Conservation (phyloP, 2,329 filamentous ascomycete genomes). For the Diaporthe ampelina region DNA sequence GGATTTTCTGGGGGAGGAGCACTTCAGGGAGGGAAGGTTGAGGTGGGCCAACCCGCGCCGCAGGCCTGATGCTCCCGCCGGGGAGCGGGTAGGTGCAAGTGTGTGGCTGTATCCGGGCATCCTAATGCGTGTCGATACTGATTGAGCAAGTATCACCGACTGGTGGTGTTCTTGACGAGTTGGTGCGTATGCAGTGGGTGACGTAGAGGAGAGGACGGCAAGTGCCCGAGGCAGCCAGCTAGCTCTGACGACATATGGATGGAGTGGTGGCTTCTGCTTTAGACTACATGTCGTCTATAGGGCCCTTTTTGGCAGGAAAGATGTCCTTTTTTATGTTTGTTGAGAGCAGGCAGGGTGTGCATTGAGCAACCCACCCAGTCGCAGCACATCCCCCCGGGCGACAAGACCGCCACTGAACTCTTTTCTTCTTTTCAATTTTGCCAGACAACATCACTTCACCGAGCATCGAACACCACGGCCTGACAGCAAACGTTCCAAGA, state of each 20-base stretch:
- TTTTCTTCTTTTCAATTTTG: too few relatives aligned
- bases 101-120: constrained; percentile 9
- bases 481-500: too few relatives aligned
- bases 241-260: neutral
- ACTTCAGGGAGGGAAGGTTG: constrained; percentile 14
- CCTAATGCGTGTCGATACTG: neutral
- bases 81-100: neutral
- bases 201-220: neutral
- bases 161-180: neutral
- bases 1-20: constrained; percentile 22
- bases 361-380: too few relatives aligned
- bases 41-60: neutral
- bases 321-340: neutral
- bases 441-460: too few relatives aligned
- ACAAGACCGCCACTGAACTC: too few relatives aligned
- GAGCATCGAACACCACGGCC: too few relatives aligned
- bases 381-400: too few relatives aligned
- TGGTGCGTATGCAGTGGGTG: neutral
- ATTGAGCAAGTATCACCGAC: neutral
- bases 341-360: too few relatives aligned
- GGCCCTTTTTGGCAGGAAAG: neutral
- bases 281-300: neutral
- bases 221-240: neutral
- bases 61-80: neutral
- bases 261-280: neutral